These are phyloP conservation scores for Conidiobolus coronatus DNA, from an alignment of 371 early-diverging fungal genomes.

Conservation along the genomic window DNA sequence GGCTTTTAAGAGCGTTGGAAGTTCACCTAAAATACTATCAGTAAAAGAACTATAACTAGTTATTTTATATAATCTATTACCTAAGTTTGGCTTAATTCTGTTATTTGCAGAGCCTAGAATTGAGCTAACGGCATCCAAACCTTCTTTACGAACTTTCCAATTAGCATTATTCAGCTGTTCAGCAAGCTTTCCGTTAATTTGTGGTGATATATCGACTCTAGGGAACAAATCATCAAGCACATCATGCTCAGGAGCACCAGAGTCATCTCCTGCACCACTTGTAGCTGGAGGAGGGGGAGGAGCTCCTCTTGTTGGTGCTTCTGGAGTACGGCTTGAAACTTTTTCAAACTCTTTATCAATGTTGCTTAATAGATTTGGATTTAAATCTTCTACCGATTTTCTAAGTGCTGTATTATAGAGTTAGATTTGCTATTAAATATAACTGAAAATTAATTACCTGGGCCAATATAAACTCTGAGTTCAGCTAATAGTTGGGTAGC, in stretches of 20 bases:
- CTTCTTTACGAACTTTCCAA: constrained; percentile 92
- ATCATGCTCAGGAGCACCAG: constrained; percentile 16
- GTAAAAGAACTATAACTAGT: constrained; percentile 1
- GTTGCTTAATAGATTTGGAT: constrained; percentile 43
- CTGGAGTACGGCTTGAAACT: constrained; percentile 51
- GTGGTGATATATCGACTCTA: constrained; percentile 49
- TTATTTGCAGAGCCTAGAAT: constrained; percentile 55
- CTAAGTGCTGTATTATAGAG: constrained; percentile 11
- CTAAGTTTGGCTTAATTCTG: constrained; percentile 55
- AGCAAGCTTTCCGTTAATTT: constrained; percentile 15
- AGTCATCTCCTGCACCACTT: not conserved
- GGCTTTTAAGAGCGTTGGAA: constrained; percentile 51
- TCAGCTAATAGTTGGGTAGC: constrained; percentile 57
- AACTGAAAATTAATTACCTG: constrained; percentile 18
- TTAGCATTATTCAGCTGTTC: constrained; percentile 27
- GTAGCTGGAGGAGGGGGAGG: not conserved
- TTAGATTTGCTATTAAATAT: not conserved
- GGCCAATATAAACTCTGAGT: constrained; percentile 60
- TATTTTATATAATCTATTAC: no score
- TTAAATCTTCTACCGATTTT: constrained; percentile 68
- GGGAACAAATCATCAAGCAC: constrained; percentile 68
- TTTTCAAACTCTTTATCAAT: constrained; percentile 84
- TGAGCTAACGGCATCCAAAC: constrained; percentile 48
- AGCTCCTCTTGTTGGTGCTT: constrained; percentile 34
- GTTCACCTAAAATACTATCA: constrained; percentile 19